These are phyloP conservation scores for Pythium utonaiense DNA, from an alignment of 352 stramenopile species.

Conservation along the genomic window DNA sequence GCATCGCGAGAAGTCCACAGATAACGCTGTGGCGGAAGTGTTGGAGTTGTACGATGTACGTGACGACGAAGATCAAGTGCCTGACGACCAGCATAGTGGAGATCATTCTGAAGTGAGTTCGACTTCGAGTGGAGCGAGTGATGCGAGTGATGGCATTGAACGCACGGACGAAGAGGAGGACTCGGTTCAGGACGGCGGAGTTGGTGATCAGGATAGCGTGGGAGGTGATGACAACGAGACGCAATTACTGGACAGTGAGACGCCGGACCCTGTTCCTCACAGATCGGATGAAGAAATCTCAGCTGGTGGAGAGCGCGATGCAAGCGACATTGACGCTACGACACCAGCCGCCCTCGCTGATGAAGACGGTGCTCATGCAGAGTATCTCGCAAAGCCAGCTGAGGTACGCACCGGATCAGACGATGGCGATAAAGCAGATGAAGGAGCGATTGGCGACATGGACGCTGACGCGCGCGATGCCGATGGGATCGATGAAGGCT, in stretches of 20 bases:
- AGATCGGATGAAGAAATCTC: constrained; percentile 2
- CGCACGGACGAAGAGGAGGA: too few species aligned
- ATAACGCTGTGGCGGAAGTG: too few species aligned
- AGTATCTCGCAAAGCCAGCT: background rate
- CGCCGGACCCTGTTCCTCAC: background rate
- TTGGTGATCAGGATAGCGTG: background rate
- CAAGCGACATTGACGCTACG: too few species aligned
- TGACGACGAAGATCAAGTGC: too few species aligned
- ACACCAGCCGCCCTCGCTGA: too few species aligned
- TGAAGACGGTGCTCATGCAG: background rate
- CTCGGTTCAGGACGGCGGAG: background rate
- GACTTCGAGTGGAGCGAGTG: too few species aligned
- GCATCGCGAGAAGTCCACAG: too few species aligned
- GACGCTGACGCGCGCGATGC: background rate
- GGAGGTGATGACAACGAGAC: constrained; percentile 17
- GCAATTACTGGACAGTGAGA: constrained; percentile 11
- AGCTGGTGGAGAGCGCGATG: too few species aligned
- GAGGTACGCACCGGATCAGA: background rate
- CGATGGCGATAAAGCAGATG: background rate
- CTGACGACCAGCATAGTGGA: too few species aligned
- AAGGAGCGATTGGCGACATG: background rate
- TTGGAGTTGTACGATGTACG: too few species aligned
- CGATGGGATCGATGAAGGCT: background rate
- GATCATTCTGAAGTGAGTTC: too few species aligned
- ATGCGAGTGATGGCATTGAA: too few species aligned